These are phyloP conservation scores for Cytidiella melzeri DNA, from an alignment of 768 basidiomycete genomes.

Conservation along the genomic window DNA sequence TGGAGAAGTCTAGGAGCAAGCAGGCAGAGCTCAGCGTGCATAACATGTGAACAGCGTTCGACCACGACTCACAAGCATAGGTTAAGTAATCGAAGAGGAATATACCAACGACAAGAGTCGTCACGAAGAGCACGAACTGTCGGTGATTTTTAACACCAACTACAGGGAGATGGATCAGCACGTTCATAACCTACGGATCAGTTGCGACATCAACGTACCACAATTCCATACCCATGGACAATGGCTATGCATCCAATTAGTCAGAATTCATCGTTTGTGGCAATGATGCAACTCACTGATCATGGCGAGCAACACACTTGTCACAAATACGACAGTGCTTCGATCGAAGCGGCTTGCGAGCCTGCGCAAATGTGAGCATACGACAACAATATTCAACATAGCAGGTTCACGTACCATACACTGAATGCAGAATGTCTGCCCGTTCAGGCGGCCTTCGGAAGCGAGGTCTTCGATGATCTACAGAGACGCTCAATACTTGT, in stretches of 20 bases:
- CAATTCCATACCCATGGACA: slow-evolving; percentile 99
- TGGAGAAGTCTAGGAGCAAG: slow-evolving; percentile 65
- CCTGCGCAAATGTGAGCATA: slow-evolving; percentile 32
- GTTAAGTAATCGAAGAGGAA: slow-evolving; percentile 77
- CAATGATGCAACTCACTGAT: slow-evolving; percentile 62
- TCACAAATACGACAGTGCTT: slow-evolving; percentile 95
- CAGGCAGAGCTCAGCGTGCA: background rate
- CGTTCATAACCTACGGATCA: too few species aligned
- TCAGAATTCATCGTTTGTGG: background rate
- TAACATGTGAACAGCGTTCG: background rate
- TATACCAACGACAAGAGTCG: slow-evolving; percentile 78
- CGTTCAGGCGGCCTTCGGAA: slow-evolving; percentile 82
- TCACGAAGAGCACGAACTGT: slow-evolving; percentile 92
- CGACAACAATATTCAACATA: background rate
- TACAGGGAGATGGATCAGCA: slow-evolving; percentile 21
- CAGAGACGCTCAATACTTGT: too few species aligned
- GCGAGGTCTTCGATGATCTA: slow-evolving; percentile 91
- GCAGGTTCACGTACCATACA: slow-evolving; percentile 65
- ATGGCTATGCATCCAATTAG: slow-evolving; percentile 47
- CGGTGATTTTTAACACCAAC: slow-evolving; percentile 94
- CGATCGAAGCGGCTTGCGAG: slow-evolving; percentile 84
- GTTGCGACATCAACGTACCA: slow-evolving; percentile 41
- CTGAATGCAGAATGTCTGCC: slow-evolving; percentile 92
- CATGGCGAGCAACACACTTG: slow-evolving; percentile 82
- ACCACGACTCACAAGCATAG: slow-evolving; percentile 58